A percentile compares a stretch with the other conserved stretches of the same genome.
These are phyloP conservation scores for Microdochium trichocladiopsis DNA, from an alignment of 2,329 filamentous ascomycete genomes.

Conservation along the genomic window DNA sequence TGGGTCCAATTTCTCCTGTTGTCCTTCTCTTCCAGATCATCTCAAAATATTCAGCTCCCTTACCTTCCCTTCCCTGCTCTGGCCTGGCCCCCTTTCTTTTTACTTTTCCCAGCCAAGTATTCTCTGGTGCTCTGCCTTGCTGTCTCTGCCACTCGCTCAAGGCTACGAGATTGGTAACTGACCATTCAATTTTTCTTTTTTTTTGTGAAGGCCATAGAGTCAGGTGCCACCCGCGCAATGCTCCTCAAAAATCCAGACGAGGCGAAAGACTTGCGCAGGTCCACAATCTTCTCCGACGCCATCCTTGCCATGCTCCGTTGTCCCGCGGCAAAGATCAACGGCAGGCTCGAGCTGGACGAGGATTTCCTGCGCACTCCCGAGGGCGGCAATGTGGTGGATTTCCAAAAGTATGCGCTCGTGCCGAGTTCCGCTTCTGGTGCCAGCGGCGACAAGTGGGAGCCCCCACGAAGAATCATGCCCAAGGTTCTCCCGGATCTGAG, in stretches of 20 bases:
- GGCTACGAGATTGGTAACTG: no score
- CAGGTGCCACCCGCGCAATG: conserved; percentile 59
- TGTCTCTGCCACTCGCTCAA: no score
- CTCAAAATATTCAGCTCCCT: no score
- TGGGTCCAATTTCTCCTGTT: not conserved
- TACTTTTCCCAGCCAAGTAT: no score
- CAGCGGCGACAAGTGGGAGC: not conserved
- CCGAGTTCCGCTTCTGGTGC: conserved; percentile 33
- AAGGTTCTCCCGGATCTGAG: conserved; percentile 57
- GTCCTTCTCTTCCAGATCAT: not conserved
- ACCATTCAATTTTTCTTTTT: no score
- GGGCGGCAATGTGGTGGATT: conserved; percentile 63
- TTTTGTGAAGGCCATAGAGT: conserved; percentile 68
- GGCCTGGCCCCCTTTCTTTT: conserved; percentile 1
- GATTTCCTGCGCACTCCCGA: conserved; percentile 64
- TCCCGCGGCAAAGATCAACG: conserved; percentile 57
- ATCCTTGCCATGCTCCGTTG: conserved; percentile 64
- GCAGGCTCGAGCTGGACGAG: conserved; percentile 67
- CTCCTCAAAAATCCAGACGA: conserved; percentile 35
- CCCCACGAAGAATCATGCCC: conserved; percentile 74
- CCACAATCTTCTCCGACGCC: conserved; percentile 73
- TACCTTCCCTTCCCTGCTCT: no score
- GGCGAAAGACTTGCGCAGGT: conserved; percentile 54
- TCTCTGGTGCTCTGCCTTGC: no score
- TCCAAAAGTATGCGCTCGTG: conserved; percentile 65